phyloP scores from a whole-genome alignment of 2,329 filamentous ascomycete species.

The Cytospora piceae region DNA sequence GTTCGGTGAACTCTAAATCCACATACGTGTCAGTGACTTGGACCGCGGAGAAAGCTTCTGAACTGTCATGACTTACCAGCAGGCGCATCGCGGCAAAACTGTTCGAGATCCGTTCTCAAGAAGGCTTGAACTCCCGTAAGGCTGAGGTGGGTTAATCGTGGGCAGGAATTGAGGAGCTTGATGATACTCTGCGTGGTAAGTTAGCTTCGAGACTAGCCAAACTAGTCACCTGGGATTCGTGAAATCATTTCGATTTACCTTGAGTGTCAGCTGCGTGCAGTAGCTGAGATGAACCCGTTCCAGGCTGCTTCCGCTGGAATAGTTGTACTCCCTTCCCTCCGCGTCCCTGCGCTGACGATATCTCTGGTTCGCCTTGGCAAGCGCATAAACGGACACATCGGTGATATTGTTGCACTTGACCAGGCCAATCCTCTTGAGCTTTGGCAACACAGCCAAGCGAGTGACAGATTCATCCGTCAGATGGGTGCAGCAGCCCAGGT shows the following conservation, averaged over 20 bases:
- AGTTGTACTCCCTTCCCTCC: slow-evolving; percentile 54
- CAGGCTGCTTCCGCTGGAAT: slow-evolving; percentile 66
- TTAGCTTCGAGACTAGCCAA: slow-evolving; percentile 23
- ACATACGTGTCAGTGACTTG: slow-evolving; percentile 10
- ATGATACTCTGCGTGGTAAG: slow-evolving; percentile 76
- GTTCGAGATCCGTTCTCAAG: slow-evolving; percentile 78
- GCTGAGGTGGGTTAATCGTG: slow-evolving; percentile 89
- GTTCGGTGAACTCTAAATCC: slow-evolving; percentile 83
- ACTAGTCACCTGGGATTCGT: not conserved
- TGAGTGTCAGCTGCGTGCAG: slow-evolving; percentile 81
- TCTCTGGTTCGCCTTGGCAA: slow-evolving; percentile 71
- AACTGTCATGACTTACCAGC: slow-evolving; percentile 54
- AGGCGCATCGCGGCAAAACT: slow-evolving; percentile 86
- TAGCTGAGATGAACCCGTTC: slow-evolving; percentile 97
- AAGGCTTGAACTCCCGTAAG: slow-evolving; percentile 94
- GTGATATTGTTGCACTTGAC: slow-evolving; percentile 94
- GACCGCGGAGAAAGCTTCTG: not conserved
- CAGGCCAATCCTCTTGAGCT: slow-evolving; percentile 89
- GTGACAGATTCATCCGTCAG: slow-evolving; percentile 87
- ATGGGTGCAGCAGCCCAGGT: slow-evolving; percentile 90
- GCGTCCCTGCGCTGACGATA: slow-evolving; percentile 53
- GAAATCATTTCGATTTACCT: slow-evolving; percentile 57
- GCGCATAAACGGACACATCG: slow-evolving; percentile 81
- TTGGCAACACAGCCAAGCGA: slow-evolving; percentile 83
- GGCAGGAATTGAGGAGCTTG: slow-evolving; percentile 85